These are phyloP conservation scores for Tolypocladium endophyticum DNA, from an alignment of 2,329 filamentous ascomycete species.

Conservation along the genomic window DNA sequence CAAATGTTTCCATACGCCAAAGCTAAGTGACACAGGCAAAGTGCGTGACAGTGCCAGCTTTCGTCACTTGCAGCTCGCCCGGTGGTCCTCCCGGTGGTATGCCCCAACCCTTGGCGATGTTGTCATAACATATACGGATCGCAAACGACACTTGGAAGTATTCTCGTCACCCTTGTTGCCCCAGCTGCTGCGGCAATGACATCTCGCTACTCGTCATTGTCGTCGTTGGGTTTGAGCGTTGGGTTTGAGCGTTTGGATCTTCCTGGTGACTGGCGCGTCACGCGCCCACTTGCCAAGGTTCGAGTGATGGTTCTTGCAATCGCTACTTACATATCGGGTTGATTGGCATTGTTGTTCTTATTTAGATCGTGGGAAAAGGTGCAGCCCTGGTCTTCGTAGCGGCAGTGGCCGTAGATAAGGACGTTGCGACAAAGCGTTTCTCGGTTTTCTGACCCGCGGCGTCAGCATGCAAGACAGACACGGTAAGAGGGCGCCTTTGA, in stretches of 20 bases:
- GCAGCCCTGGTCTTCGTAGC: conserved; percentile 85
- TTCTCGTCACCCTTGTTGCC: background rate
- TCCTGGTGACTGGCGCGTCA: background rate
- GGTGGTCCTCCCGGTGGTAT: no score
- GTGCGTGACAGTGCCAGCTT: background rate
- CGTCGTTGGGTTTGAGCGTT: background rate
- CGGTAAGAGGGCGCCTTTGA: background rate
- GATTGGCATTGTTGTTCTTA: conserved; percentile 35
- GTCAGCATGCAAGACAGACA: background rate
- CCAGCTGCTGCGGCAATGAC: background rate
- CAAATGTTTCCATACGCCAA: background rate
- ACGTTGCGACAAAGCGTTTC: conserved; percentile 89
- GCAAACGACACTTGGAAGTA: background rate
- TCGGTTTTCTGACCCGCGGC: conserved; percentile 53
- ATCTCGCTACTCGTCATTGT: background rate
- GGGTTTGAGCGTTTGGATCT: background rate
- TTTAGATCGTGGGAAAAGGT: conserved; percentile 78
- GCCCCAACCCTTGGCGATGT: background rate
- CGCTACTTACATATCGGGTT: conserved; percentile 38
- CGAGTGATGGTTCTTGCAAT: background rate
- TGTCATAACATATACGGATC: background rate
- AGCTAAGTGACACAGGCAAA: background rate
- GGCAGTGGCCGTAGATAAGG: conserved; percentile 85
- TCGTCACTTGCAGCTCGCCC: background rate
- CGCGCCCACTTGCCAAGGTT: background rate